Percentiles rank a stretch among this genome's conserved stretches.
Evolutionary conservation across 768 basidiomycete species (phyloP).

Genomic region (Leccinum barrowsii): DNA sequence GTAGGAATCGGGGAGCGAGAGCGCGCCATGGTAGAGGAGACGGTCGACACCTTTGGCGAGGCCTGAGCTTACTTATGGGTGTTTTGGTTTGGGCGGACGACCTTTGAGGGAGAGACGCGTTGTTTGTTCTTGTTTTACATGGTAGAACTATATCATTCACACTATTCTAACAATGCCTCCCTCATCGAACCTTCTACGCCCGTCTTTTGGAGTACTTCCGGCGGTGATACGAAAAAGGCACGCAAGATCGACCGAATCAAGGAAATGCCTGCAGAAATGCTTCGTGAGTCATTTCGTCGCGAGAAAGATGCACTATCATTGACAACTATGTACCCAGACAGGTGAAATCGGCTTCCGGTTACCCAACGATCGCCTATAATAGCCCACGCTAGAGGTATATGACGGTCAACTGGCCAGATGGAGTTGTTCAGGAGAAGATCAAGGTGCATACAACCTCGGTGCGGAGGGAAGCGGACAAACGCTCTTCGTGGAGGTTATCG

Average conservation of each 20-base stretch:
- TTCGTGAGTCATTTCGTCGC: constrained; percentile 2
- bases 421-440: too few relatives aligned
- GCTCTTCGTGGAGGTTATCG: not conserved
- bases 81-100: not conserved
- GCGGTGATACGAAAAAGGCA: not conserved
- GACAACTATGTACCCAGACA: not conserved
- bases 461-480: not conserved
- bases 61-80: too few relatives aligned
- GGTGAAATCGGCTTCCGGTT: not conserved
- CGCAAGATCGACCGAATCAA: constrained; percentile 7
- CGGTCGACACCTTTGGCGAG: constrained; percentile 30
- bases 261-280: not conserved
- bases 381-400: too few relatives aligned
- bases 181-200: not conserved
- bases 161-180: not conserved
- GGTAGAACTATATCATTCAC: not conserved
- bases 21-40: constrained; percentile 70
- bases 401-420: too few relatives aligned
- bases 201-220: not conserved
- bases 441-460: not conserved
- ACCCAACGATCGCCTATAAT: too few relatives aligned
- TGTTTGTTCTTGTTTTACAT: too few relatives aligned
- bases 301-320: not conserved
- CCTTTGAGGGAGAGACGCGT: too few relatives aligned
- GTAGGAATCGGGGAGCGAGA: constrained; percentile 71